A percentile compares a stretch with the other conserved stretches of the same genome.
Evolutionary conservation across 176 grass and related monocot genomes (phyloP).

Genomic region (Oryza longistaminata): DNA sequence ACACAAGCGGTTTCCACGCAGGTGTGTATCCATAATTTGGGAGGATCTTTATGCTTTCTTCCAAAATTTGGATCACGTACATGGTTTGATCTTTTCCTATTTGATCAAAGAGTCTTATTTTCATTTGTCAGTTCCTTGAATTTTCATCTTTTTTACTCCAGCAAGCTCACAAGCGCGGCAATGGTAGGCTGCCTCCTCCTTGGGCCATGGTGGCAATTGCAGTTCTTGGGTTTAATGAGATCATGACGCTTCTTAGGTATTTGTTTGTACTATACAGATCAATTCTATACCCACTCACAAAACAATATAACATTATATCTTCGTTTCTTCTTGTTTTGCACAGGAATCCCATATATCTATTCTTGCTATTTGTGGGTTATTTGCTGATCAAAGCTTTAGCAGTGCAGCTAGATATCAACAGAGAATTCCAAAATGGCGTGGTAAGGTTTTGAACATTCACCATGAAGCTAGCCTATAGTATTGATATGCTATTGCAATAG

Average conservation of each 20-base stretch:
- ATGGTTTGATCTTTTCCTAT: background rate
- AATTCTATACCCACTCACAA: background rate
- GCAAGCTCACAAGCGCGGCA: conserved; percentile 72
- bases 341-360: conserved; percentile 88
- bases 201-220: conserved; percentile 84
- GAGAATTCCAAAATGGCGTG: conserved; percentile 76
- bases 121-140: conserved; percentile 23
- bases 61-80: background rate
- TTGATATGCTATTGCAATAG: conserved; percentile 1
- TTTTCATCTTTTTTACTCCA: conserved; percentile 36
- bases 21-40: conserved; percentile 42
- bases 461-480: conserved; percentile 1
- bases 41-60: background rate
- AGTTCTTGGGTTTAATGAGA: conserved; percentile 91
- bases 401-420: conserved; percentile 68
- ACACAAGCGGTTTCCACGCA: conserved; percentile 83
- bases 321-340: conserved; percentile 33
- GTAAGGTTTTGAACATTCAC: conserved; percentile 50
- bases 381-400: conserved; percentile 68
- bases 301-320: conserved; percentile 29
- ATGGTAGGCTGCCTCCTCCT: conserved; percentile 76
- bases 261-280: background rate
- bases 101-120: conserved; percentile 10
- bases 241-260: conserved; percentile 65
- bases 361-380: conserved; percentile 78